Evolutionary conservation across 768 basidiomycete species (phyloP).

Genomic region (Pleurotus djamor): DNA sequence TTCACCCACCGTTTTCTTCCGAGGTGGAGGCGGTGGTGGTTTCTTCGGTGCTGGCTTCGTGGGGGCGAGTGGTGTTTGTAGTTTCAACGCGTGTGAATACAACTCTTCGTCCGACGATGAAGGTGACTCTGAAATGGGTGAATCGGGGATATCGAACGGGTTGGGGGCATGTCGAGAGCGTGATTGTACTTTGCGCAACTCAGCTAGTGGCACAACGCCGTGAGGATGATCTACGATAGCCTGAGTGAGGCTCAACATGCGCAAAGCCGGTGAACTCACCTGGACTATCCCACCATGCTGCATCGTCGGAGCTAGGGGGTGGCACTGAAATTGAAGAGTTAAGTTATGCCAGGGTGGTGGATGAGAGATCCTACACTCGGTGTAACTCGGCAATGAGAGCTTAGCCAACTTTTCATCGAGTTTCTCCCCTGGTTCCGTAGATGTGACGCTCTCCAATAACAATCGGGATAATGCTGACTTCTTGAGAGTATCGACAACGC

Average conservation of each 20-base stretch:
- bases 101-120: constrained; percentile 87
- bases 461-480: constrained; percentile 66
- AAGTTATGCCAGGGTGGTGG: background rate
- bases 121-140: constrained; percentile 69
- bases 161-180: constrained; percentile 36
- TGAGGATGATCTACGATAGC: constrained; percentile 49
- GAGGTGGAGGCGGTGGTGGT: constrained; percentile 44
- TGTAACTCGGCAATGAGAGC: constrained; percentile 46
- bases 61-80: constrained; percentile 71
- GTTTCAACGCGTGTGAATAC: constrained; percentile 68
- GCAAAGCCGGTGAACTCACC: constrained; percentile 36
- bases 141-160: constrained; percentile 73
- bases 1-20: constrained; percentile 16
- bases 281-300: constrained; percentile 76
- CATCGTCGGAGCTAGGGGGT: constrained; percentile 78
- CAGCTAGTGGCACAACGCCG: constrained; percentile 48
- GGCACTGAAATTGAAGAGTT: constrained; percentile 51
- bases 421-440: constrained; percentile 62
- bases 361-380: constrained; percentile 37
- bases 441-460: constrained; percentile 62
- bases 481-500: constrained; percentile 77
- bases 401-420: constrained; percentile 69
- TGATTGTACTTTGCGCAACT: constrained; percentile 26
- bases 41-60: constrained; percentile 38
- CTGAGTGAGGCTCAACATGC: constrained; percentile 3